Evolutionary conservation across 306 rosid genomes (phyloP).

Genomic region (Castanopsis chinensis): DNA sequence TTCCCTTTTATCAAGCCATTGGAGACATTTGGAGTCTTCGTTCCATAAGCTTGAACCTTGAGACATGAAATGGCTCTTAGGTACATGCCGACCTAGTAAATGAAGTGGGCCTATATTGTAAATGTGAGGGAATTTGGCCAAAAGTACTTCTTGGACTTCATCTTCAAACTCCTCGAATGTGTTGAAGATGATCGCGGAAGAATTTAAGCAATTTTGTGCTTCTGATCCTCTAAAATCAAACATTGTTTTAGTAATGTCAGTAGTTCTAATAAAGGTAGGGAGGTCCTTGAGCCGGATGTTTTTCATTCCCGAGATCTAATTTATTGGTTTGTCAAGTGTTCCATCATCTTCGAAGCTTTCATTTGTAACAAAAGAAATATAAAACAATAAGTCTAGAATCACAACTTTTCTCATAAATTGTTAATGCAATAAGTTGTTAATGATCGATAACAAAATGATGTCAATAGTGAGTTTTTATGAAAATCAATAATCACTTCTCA

Average conservation of each 20-base stretch:
- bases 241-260: conserved; percentile 16
- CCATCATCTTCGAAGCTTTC: conserved; percentile 25
- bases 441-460: background rate
- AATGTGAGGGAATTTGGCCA: conserved; percentile 19
- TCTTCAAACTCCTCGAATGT: conserved; percentile 31
- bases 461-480: too few relatives aligned
- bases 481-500: too few relatives aligned
- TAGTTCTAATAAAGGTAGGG: conserved; percentile 27
- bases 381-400: too few relatives aligned
- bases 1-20: conserved; percentile 32
- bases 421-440: too few relatives aligned
- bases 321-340: conserved; percentile 16
- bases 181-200: conserved; percentile 32
- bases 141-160: conserved; percentile 25
- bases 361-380: background rate
- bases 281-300: conserved; percentile 33
- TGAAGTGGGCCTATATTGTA: conserved; percentile 32
- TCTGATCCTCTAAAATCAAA: conserved; percentile 28
- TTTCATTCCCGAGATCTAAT: conserved; percentile 29
- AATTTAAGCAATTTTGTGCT: conserved; percentile 22
- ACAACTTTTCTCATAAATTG: too few relatives aligned
- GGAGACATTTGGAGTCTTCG: conserved; percentile 28
- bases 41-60: conserved; percentile 33
- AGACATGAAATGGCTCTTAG: conserved; percentile 15
- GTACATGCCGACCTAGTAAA: conserved; percentile 10